These are phyloP conservation scores for Bruguiera parviflora DNA, from an alignment of 345 rosid species.

Conservation along the genomic window DNA sequence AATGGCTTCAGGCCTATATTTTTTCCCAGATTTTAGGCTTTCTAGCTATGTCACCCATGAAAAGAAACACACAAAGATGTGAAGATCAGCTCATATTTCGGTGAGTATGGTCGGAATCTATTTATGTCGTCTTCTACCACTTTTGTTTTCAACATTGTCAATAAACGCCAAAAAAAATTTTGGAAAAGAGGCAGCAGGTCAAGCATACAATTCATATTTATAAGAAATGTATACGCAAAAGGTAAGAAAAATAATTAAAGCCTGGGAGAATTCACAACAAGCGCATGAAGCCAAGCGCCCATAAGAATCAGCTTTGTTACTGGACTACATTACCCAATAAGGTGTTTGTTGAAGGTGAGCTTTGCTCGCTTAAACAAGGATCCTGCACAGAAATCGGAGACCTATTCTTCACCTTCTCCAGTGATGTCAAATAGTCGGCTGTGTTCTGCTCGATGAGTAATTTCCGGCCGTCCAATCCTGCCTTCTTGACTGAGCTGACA, in stretches of 20 bases:
- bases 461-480: constrained; percentile 37
- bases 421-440: constrained; percentile 31
- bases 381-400: constrained; percentile 75
- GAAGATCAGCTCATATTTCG: not conserved
- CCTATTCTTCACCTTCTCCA: constrained; percentile 45
- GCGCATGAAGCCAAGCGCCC: constrained; percentile 1
- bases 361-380: constrained; percentile 73
- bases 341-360: constrained; percentile 81
- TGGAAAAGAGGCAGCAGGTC: not conserved
- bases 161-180: not conserved
- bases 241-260: not conserved
- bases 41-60: not conserved
- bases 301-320: constrained; percentile 23
- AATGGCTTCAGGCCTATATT: no score
- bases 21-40: not conserved
- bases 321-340: constrained; percentile 53
- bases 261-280: constrained; percentile 2
- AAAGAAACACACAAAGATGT: not conserved
- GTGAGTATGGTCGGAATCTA: not conserved
- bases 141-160: not conserved
- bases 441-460: constrained; percentile 31
- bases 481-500: constrained; percentile 28
- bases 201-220: not conserved
- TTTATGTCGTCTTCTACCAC: not conserved
- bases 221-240: not conserved